Evolutionary conservation across 306 rosid genomes (phyloP).

Genomic region (Glycine tomentella): DNA sequence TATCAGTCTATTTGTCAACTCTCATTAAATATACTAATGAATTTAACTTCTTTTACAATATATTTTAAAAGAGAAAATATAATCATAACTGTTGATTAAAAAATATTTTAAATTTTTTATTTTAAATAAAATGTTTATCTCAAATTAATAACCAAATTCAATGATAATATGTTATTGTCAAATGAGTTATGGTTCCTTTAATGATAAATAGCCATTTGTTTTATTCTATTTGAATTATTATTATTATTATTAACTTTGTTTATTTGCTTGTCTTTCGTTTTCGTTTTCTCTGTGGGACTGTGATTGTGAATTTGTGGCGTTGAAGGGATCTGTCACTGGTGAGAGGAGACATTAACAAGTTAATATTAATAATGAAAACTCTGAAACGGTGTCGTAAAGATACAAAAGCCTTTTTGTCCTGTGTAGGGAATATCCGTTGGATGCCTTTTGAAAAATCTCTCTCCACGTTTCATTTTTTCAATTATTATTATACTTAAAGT

Average conservation of each 20-base stretch:
- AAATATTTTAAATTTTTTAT: neutral
- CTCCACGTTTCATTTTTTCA: neutral
- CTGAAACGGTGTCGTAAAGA: neutral
- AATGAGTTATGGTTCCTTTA: neutral
- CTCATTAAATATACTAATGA: neutral
- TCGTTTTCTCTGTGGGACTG: neutral
- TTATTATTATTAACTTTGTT: neutral
- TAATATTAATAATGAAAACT: neutral
- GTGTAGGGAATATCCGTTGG: constrained; percentile 30
- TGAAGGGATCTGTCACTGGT: neutral
- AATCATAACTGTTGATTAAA: neutral
- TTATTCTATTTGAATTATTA: neutral
- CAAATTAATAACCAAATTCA: neutral
- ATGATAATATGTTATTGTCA: neutral
- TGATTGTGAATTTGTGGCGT: neutral
- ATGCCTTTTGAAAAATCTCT: constrained; percentile 1
- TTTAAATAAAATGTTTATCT: neutral
- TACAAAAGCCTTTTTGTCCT: neutral
- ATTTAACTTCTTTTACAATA: neutral
- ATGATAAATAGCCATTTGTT: neutral
- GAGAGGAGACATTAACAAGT: neutral
- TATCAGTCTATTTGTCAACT: neutral
- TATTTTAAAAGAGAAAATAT: neutral
- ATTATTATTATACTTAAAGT: neutral
- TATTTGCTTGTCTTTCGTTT: neutral